Percentiles rank a stretch among this genome's conserved stretches.
Evolutionary conservation across 805 yeast species (phyloP).

Genomic region (Candida verbasci): DNA sequence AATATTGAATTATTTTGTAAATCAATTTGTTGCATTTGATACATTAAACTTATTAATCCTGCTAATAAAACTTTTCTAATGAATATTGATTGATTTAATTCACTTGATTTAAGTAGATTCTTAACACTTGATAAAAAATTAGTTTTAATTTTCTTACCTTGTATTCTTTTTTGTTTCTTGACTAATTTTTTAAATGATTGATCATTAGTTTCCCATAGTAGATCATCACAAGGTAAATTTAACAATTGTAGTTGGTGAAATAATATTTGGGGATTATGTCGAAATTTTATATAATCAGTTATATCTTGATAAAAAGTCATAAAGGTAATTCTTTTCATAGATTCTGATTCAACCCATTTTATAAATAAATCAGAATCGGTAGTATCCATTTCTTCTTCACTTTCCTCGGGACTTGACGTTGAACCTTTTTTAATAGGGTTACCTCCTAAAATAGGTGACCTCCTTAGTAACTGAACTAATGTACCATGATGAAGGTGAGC

Average conservation of each 20-base stretch:
- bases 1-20: constrained; percentile 43
- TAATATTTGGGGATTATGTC: constrained; percentile 54
- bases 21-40: constrained; percentile 27
- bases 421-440: constrained; percentile 42
- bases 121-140: constrained; percentile 56
- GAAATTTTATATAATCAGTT: constrained; percentile 71
- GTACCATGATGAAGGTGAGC: constrained; percentile 87
- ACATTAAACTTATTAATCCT: constrained; percentile 23
- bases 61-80: constrained; percentile 52
- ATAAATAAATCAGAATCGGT: constrained; percentile 39
- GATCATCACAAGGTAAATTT: constrained; percentile 39
- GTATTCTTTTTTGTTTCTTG: constrained; percentile 30
- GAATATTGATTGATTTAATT: constrained; percentile 35
- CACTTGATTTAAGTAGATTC: constrained; percentile 40
- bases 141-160: constrained; percentile 12
- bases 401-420: constrained; percentile 27
- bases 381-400: constrained; percentile 12
- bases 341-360: constrained; percentile 78
- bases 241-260: constrained; percentile 37
- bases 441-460: constrained; percentile 75
- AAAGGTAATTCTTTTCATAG: constrained; percentile 70
- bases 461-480: constrained; percentile 68
- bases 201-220: constrained; percentile 37
- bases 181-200: constrained; percentile 37
- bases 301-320: constrained; percentile 82